Base-by-base conservation (phyloP, 441 rosid genomes). In the Bruguiera hainesii region DNA sequence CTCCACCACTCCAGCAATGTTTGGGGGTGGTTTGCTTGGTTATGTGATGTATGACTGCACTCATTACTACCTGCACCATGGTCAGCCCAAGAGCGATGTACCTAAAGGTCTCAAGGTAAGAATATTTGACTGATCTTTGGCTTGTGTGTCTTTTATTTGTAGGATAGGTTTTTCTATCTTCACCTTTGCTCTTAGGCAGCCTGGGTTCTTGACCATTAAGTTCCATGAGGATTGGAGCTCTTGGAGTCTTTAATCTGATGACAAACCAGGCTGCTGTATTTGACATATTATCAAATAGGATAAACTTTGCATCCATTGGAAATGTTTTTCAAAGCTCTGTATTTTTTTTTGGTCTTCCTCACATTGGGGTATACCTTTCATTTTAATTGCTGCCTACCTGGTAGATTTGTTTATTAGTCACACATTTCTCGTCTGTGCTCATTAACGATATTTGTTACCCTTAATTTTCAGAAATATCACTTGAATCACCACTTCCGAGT, bases 21-120 rank as follows among this genome's bases (percentile, higher is more conserved):
- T 95, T 57, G 98, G 90, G 63, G 99, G 99, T 73, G 91, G 91
- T 75, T 78, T 95, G 68, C 78, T 95, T 61, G 99, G 99, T 21
- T 95, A 95, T 73, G 95, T 95, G 64, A 85, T 95, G 66, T 95
- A 95, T 63, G 99, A 95, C 77, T 71, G 81, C 69, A 95, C 96
- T 70, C 99, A 95, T 78, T 95, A 81, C 86, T 95, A 87, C 76
- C 71, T 95, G 70, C 99, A 95, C 81, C 98, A 95, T 71, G 97
- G 95, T 67, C 98, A 92, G 77, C 97, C 98, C 42, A 71, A 87
- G 56, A 71, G 52, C 6, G 78, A 79, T 63, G 66, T 79, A 37
- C 74, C 93, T 0, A 88, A 84, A 75, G 73, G 73, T 74, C 97
- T 95, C n/a, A 95, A 95, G 95, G 99, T 95, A 78, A 73, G 64